Base-by-base conservation (phyloP, 345 rosid species). In the Hevea brasiliensis region DNA sequence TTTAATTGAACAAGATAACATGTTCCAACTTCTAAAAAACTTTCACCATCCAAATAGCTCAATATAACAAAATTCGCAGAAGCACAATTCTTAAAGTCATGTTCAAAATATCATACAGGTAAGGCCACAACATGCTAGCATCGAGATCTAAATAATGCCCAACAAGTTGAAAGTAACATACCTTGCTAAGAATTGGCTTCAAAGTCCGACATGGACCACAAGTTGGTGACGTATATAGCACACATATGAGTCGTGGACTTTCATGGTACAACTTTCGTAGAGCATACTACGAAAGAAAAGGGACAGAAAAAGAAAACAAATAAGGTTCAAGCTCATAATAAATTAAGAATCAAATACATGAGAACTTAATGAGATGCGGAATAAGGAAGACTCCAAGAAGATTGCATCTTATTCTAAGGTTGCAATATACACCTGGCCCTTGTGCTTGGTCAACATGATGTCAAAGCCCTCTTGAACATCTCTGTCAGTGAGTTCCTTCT, bases 201-300 rank as follows among this genome's bases (percentile, higher is more conserved):
- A 94, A 85, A 59, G 98, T 94, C 76, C 96, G 85, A 76, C 99
- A 94, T 55, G 98, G 99, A 77, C 99, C 99, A 74, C 99, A 94
- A 24, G 97, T 90, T 74, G 97, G 98, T 69, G 98, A 61, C 29
- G 99, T 94, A 75, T 92, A 90, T 37, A 94, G 84, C 42, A 92
- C 98, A 77, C 90, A 86, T 64, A 92, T 66, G 78, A 92, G 90
- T 83, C 99, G 86, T 32, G 94, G 94, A 78, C 98, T 92, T 83
- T 88, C 98, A 79, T 92, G 99, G 82, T 94, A 94, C 81, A 94
- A 74, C 73, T 94, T 94, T 72, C 99, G 89, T 59, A 94, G 81
- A 73, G 98, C 89, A 87, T 94, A 94, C 97, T 94, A 89, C 47
- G 68, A 56, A 59, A 77, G 44, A 68, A 37, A 74, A 47, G 68